Conservation (phyloP, 306 rosid genomes). For the Coriaria nepalensis region DNA sequence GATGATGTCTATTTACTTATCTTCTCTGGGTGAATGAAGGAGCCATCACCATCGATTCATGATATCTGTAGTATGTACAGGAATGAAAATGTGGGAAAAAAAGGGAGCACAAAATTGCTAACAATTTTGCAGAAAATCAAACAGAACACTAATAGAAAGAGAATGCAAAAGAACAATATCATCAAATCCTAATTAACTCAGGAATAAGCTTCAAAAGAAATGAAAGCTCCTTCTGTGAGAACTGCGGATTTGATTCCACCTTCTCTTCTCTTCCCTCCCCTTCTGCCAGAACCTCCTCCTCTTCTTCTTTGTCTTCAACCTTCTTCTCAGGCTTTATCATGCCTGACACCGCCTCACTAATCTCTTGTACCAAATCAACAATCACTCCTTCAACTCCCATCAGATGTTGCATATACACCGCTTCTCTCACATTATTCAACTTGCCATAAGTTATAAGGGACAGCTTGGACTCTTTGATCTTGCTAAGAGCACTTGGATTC, state of each 20-base stretch:
- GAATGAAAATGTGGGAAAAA: neutral
- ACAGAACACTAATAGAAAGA: too few species aligned
- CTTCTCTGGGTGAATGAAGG: too few species aligned
- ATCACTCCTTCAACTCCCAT: slow-evolving; percentile 93
- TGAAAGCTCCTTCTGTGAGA: slow-evolving; percentile 63
- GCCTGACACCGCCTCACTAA: slow-evolving; percentile 49
- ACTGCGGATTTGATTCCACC: slow-evolving; percentile 46
- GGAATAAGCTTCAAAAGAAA: slow-evolving; percentile 79
- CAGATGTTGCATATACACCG: slow-evolving; percentile 73
- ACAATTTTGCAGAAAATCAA: neutral
- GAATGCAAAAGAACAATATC: too few species aligned
- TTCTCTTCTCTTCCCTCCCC: slow-evolving; percentile 18
- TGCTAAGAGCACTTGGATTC: slow-evolving; percentile 51
- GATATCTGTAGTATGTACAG: too few species aligned
- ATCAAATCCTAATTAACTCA: slow-evolving; percentile 39
- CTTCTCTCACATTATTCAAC: slow-evolving; percentile 79
- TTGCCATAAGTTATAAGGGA: slow-evolving; percentile 68
- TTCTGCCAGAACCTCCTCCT: slow-evolving; percentile 28
- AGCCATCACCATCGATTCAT: too few species aligned
- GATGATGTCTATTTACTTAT: too few species aligned
- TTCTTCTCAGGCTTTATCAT: slow-evolving; percentile 31
- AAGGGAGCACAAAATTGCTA: neutral
- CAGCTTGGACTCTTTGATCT: slow-evolving; percentile 69
- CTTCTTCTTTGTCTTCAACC: slow-evolving; percentile 23
- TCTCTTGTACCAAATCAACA: slow-evolving; percentile 73